phyloP scores from a whole-genome alignment of 2,329 filamentous ascomycete genomes.

The Pseudocercospora cruenta region DNA sequence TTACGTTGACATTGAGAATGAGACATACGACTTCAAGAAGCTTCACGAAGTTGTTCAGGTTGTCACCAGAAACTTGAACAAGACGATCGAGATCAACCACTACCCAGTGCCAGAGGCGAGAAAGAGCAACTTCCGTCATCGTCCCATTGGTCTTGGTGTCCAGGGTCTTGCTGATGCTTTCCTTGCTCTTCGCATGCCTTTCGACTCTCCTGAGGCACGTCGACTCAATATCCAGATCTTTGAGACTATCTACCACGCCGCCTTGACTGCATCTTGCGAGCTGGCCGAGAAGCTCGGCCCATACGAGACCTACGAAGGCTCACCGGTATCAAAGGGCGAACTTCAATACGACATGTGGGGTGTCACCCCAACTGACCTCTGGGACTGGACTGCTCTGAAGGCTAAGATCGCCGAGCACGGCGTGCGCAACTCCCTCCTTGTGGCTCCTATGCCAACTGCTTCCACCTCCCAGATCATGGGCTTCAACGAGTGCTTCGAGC shows the following conservation, averaged over 20 bases:
- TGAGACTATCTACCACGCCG: constrained; percentile 98
- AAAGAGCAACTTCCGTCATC: constrained; percentile 96
- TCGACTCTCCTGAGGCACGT: constrained; percentile 92
- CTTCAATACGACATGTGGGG: constrained; percentile 99
- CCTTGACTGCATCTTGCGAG: constrained; percentile 84
- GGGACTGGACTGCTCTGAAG: constrained; percentile 93
- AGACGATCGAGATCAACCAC: constrained; percentile 97
- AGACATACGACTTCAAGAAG: constrained; percentile 92
- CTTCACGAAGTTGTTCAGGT: constrained; percentile 92
- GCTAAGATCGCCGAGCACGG: constrained; percentile 89
- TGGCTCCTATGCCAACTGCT: constrained; percentile 97
- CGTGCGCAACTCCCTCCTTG: constrained; percentile 90
- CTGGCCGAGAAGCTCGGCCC: constrained; percentile 80
- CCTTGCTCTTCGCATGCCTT: constrained; percentile 92
- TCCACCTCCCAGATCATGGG: constrained; percentile 97
- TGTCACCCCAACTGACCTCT: constrained; percentile 88
- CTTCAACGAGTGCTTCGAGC: constrained; percentile 99
- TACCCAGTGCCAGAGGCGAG: constrained; percentile 94
- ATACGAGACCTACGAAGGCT: constrained; percentile 90
- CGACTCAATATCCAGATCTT: constrained; percentile 98
- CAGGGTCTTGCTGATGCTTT: constrained; percentile 98
- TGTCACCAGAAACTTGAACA: constrained; percentile 93
- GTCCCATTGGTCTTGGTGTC: constrained; percentile 94
- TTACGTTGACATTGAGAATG: constrained; percentile 83
- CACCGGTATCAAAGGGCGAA: constrained; percentile 89